A percentile compares a stretch with the other conserved stretches of the same genome.
These are phyloP conservation scores for Talaromyces piceae DNA, from an alignment of 2,329 filamentous ascomycete genomes.

Conservation along the genomic window DNA sequence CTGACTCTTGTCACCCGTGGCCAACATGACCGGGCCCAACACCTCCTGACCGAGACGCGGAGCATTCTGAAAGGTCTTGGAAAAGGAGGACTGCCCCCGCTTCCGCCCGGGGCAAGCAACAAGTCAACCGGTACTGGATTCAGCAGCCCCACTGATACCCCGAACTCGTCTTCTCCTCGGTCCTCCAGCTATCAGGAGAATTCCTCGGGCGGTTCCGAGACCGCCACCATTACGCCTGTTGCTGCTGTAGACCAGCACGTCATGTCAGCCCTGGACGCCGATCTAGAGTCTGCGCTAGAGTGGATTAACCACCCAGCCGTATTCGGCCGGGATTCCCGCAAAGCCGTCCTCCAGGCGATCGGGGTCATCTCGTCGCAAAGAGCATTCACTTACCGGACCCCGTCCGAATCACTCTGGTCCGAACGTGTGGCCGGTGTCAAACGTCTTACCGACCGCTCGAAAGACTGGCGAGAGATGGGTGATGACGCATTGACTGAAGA, in stretches of 20 bases:
- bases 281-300: slow-evolving; percentile 82
- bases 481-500: slow-evolving; percentile 62
- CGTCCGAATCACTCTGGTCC: slow-evolving; percentile 85
- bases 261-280: slow-evolving; percentile 79
- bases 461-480: slow-evolving; percentile 84
- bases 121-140: slow-evolving; percentile 19
- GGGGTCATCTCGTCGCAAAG: slow-evolving; percentile 93
- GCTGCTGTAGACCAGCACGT: slow-evolving; percentile 76
- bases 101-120: slow-evolving; percentile 52
- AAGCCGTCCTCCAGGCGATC: slow-evolving; percentile 92
- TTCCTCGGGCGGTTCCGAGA: slow-evolving; percentile 27
- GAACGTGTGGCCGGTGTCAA: slow-evolving; percentile 73
- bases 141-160: slow-evolving; percentile 28
- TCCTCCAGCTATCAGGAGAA: slow-evolving; percentile 29
- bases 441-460: slow-evolving; percentile 70
- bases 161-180: slow-evolving; percentile 31
- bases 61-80: slow-evolving; percentile 93
- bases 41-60: slow-evolving; percentile 83
- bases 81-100: slow-evolving; percentile 86
- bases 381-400: slow-evolving; percentile 85
- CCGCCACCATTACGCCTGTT: slow-evolving; percentile 45
- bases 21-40: slow-evolving; percentile 89
- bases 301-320: slow-evolving; percentile 98
- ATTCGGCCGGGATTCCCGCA: slow-evolving; percentile 86
- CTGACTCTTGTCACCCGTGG: slow-evolving; percentile 83